Percentiles rank a stretch among this genome's conserved stretches.
Conservation (phyloP, 441 rosid genomes). For the Manihot esculenta region DNA sequence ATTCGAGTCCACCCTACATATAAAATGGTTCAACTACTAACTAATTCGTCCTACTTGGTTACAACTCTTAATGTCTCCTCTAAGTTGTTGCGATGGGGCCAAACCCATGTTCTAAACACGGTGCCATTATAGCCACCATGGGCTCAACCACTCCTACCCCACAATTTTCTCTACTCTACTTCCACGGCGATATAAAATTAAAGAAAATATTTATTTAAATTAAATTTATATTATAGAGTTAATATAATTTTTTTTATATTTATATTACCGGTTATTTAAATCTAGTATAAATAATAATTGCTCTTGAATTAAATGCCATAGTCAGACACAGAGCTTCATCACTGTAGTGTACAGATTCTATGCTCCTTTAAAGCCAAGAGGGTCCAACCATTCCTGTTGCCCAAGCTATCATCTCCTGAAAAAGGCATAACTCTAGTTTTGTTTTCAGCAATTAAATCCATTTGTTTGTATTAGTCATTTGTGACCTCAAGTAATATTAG, state of each 20-base stretch:
- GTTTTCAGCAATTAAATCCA: too few relatives aligned
- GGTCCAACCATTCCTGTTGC: background rate
- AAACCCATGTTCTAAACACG: slow-evolving; percentile 19
- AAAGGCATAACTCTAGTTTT: too few relatives aligned
- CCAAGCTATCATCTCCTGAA: too few relatives aligned
- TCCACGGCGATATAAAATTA: too few relatives aligned
- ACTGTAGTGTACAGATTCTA: background rate
- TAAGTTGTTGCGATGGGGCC: slow-evolving; percentile 9
- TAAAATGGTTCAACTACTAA: background rate
- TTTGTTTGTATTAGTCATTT: too few relatives aligned
- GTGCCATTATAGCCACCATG: background rate
- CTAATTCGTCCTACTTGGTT: background rate
- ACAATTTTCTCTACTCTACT: background rate
- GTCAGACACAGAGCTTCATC: background rate
- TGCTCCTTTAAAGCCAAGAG: background rate
- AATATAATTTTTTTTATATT: too few relatives aligned
- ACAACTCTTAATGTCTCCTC: background rate
- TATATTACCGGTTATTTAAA: too few relatives aligned
- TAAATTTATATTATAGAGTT: too few relatives aligned
- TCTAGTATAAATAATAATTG: too few relatives aligned
- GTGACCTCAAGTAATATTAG: too few relatives aligned
- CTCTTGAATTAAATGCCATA: too few relatives aligned
- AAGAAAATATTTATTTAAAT: too few relatives aligned
- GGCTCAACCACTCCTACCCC: slow-evolving; percentile 3
- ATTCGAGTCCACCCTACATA: background rate